phyloP scores from a whole-genome alignment of 163 green algal genomes.

The Scenedesmus sp. region DNA sequence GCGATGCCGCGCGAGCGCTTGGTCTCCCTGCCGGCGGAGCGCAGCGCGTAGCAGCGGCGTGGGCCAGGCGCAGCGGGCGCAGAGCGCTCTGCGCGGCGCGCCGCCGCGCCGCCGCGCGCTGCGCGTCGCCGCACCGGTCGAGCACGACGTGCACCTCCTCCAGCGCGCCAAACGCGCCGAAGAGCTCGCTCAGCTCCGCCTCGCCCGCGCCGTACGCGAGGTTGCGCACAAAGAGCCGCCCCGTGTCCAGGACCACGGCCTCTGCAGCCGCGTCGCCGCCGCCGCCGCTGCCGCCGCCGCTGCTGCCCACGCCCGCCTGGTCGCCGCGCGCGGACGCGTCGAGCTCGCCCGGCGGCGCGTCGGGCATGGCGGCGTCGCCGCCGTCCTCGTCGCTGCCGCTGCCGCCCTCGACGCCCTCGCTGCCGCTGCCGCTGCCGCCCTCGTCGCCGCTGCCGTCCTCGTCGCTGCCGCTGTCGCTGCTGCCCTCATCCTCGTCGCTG shows the following conservation, averaged over 20 bases:
- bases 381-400: slow-evolving; percentile 4
- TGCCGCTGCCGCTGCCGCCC: slow-evolving; percentile 1
- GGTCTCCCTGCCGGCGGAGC: slow-evolving; percentile 64
- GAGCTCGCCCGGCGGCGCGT: slow-evolving; percentile 14
- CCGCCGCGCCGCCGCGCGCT: no score
- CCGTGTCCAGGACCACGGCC: slow-evolving; percentile 69
- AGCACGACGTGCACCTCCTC: slow-evolving; percentile 89
- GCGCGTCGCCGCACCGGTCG: slow-evolving; percentile 65
- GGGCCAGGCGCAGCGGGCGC: slow-evolving; percentile 10
- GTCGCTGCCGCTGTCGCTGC: slow-evolving; percentile 23
- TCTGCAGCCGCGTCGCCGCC: slow-evolving; percentile 26
- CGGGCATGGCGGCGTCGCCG: neutral
- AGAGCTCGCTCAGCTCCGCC: slow-evolving; percentile 83
- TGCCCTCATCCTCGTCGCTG: slow-evolving; percentile 18
- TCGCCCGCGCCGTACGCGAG: slow-evolving; percentile 92
- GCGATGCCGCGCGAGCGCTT: slow-evolving; percentile 89
- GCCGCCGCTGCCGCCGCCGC: slow-evolving; percentile 16
- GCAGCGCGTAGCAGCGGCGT: slow-evolving; percentile 8
- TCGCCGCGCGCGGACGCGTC: slow-evolving; percentile 43
- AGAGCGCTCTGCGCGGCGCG: neutral
- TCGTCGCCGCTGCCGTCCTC: neutral
- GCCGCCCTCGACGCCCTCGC: neutral
- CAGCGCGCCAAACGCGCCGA: slow-evolving; percentile 80
- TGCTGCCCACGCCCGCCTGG: slow-evolving; percentile 51
- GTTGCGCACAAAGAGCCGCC: slow-evolving; percentile 96